Percentiles rank a stretch among this genome's conserved stretches.
Evolutionary conservation across 805 yeast species (phyloP).

Genomic region (Ogataea siamensis): DNA sequence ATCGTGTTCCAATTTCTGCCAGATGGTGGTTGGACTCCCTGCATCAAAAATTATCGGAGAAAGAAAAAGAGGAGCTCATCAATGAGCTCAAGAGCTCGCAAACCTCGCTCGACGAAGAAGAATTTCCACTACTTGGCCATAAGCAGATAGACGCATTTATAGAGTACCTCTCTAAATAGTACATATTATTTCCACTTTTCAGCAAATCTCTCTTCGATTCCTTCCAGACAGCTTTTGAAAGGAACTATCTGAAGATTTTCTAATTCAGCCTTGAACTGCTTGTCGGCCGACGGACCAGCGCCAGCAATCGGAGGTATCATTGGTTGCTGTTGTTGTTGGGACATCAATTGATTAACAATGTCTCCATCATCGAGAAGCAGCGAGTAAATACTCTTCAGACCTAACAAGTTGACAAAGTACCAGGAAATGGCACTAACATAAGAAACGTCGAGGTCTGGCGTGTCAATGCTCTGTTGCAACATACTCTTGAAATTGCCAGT

Average conservation of each 20-base stretch:
- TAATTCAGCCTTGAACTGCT: constrained; percentile 64
- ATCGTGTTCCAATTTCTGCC: constrained; percentile 28
- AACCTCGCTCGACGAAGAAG: constrained; percentile 1
- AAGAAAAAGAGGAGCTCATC: constrained; percentile 9
- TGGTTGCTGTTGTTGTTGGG: constrained; percentile 37
- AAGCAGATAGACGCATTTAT: constrained; percentile 11
- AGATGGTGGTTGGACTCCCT: constrained; percentile 21
- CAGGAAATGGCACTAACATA: constrained; percentile 95
- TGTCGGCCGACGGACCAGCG: constrained; percentile 61
- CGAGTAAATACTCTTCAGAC: constrained; percentile 75
- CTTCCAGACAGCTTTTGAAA: constrained; percentile 56
- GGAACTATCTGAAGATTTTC: constrained; percentile 49
- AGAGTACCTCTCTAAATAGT: constrained; percentile 6
- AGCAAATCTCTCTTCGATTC: constrained; percentile 58
- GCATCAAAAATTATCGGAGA: constrained; percentile 1
- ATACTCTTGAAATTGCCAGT: constrained; percentile 87
- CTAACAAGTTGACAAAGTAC: constrained; percentile 88
- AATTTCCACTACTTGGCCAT: constrained; percentile 11
- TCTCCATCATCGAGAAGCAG: constrained; percentile 57
- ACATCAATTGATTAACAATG: constrained; percentile 44
- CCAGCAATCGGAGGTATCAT: constrained; percentile 40
- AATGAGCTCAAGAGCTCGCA: constrained; percentile 1
- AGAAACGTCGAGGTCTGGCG: constrained; percentile 81
- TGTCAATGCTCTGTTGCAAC: constrained; percentile 84
- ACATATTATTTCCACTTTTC: constrained; percentile 14